Base-by-base conservation (phyloP, 1,284 basidiomycete genomes). In the Sanghuangporus weigelae region DNA sequence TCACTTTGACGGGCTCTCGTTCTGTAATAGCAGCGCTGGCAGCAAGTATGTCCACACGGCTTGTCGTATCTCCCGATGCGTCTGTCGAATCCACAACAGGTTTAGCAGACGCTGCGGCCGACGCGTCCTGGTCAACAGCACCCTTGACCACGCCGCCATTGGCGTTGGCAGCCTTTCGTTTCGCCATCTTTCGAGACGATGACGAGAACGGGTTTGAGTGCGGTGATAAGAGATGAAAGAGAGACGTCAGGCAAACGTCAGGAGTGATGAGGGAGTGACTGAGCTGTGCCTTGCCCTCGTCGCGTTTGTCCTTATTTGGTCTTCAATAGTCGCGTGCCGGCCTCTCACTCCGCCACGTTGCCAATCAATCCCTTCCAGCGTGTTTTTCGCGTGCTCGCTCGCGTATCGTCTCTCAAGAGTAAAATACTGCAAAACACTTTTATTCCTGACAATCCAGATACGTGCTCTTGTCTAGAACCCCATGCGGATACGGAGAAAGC, bases 1-100 rank as follows among this genome's bases (percentile, higher is more conserved):
- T 97, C 68, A 96, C 87, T 72, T 89, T 91, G 71, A 95, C 81
- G 26, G 78, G 76, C 57, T 93, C 90, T 58, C 87, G 79, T 50
- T 82, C 79, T 44, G 59, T 58, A 10, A 62, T 26, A 21, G 60
- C 55, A 19, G 58, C 55, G 26, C 61, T 66, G 31, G 61, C 64
- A 14, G 64, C 60, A 8, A 66, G 39, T 12, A 66, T 63, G 50
- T 66, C 64, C 19, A 66, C 60, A 10, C 64, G 56, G 21, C 57
- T 57, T 39, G 56, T 49, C 57, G 44, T 21, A 26, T 39, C 38
- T 23, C 23, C 31, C 12, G 44, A 4, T 35, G 23, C 35, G 23
- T 7, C 54, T 57, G 55, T 49, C n/a, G 61, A 40, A 5, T 42
- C 21, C 3, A 8, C 14, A 16, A 35, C 31, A 8, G 54, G 7